Evolutionary conservation across 2,329 filamentous ascomycete genomes (phyloP).

Genomic region (Stagonosporopsis tanaceti): DNA sequence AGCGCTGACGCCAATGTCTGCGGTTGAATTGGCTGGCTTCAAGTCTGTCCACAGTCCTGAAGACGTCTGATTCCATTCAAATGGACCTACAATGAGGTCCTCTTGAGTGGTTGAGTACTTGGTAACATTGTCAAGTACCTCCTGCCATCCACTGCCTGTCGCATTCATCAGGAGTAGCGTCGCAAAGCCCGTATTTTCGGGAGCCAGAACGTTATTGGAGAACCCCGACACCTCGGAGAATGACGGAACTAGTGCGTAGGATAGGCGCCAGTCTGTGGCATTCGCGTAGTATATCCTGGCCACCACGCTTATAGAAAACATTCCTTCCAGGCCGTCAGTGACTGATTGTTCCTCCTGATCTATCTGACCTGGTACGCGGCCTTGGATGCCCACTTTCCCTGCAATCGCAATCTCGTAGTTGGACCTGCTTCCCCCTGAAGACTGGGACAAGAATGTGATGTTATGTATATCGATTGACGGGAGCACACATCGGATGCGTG

Average conservation of each 20-base stretch:
- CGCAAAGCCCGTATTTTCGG: background rate
- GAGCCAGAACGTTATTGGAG: background rate
- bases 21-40: background rate
- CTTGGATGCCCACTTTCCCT: background rate
- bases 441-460: background rate
- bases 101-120: background rate
- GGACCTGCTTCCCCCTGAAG: background rate
- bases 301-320: background rate
- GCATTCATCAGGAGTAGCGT: constrained; percentile 1
- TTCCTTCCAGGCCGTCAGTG: background rate
- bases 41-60: constrained; percentile 1
- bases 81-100: background rate
- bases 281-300: background rate
- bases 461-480: background rate
- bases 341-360: background rate
- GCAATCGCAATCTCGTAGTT: background rate
- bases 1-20: constrained; percentile 1
- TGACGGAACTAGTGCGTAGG: background rate
- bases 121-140: background rate
- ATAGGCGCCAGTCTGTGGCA: constrained; percentile 2
- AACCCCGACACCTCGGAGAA: background rate
- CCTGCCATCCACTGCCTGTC: constrained; percentile 1
- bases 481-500: too few species aligned
- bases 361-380: background rate
- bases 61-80: background rate